phyloP scores from a whole-genome alignment of 1,284 basidiomycete genomes.

The Leccinum pachyderme region DNA sequence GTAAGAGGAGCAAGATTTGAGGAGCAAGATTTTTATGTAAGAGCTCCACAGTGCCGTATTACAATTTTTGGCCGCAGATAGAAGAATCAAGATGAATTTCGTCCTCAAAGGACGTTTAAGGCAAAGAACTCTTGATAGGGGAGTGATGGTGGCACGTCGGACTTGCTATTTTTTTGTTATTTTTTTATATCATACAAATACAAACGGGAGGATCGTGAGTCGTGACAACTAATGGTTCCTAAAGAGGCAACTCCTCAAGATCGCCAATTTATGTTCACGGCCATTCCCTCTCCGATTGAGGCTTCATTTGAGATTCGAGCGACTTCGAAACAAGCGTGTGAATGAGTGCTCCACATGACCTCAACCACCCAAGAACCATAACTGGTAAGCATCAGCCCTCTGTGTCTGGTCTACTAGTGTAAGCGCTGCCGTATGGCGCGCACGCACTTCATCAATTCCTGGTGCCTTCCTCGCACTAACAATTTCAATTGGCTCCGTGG shows the following conservation, averaged over 20 bases:
- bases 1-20: conserved; percentile 4
- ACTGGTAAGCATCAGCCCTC: too few relatives aligned
- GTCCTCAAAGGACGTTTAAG: not conserved
- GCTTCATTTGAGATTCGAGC: conserved; percentile 5
- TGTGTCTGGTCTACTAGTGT: too few relatives aligned
- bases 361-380: too few relatives aligned
- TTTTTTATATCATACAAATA: not conserved
- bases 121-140: not conserved
- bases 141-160: not conserved
- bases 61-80: not conserved
- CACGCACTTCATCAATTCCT: too few relatives aligned
- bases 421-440: too few relatives aligned
- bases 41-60: conserved; percentile 11
- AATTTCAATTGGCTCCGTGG: not conserved
- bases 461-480: not conserved
- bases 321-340: conserved; percentile 20
- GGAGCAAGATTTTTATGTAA: conserved; percentile 8
- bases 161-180: not conserved
- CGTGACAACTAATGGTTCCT: not conserved
- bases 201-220: not conserved
- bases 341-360: conserved; percentile 4
- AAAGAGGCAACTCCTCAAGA: conserved; percentile 22
- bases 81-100: not conserved
- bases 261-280: conserved; percentile 10
- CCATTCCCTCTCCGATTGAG: conserved; percentile 16